Evolutionary conservation across 148 eudicot genomes (phyloP), one percentile per base, ranked within the genome.

Genomic region (Silene uniflora): DNA sequence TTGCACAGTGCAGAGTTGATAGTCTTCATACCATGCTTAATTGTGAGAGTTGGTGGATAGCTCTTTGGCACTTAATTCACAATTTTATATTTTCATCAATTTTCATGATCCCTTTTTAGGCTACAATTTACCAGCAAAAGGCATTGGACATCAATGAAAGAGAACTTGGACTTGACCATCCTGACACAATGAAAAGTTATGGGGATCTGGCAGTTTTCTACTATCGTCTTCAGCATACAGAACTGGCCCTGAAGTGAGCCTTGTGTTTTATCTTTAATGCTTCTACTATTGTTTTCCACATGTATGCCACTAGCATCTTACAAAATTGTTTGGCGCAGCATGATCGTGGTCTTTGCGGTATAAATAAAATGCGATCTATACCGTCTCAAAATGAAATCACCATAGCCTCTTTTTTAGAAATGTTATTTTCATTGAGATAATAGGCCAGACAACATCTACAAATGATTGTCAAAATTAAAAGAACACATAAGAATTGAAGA

Each of bases 131-230:
- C 83, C 98, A 93, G 84, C 98, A 93, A 81, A 93, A 93, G 69
- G 98, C 98, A 82, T 82, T 93, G 82, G 98, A 93, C 82, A 93
- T 93, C 86, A 93, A 93, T 85, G 98, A 93, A 85, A 89, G 98
- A 81, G 98, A 93, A 77, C 97, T 93, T 78, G 98, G 98, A 70
- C 97, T 93, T 78, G 98, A 93, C 84, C 98, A 93, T 82, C 97
- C 98, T 56, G 98, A 93, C 74, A 93, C 98, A 76, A 91, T 93
- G 98, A 93, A 93, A 82, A 93, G 98, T 84, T 93, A 93, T 32
- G 97, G 98, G 68, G 98, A 93, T 78, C 83, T 93, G 78, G 97
- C 98, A 62, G 98, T 93, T 78, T 93, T 93, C 85, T 93, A 93
- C 83, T 93, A 93, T 66, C 88, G 98, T 69, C 97, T 93, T 73